Percentiles rank a stretch among this genome's conserved stretches.
phyloP scores from a whole-genome alignment of 2,329 filamentous ascomycete species.

The Hymenoscyphus fraxineus region DNA sequence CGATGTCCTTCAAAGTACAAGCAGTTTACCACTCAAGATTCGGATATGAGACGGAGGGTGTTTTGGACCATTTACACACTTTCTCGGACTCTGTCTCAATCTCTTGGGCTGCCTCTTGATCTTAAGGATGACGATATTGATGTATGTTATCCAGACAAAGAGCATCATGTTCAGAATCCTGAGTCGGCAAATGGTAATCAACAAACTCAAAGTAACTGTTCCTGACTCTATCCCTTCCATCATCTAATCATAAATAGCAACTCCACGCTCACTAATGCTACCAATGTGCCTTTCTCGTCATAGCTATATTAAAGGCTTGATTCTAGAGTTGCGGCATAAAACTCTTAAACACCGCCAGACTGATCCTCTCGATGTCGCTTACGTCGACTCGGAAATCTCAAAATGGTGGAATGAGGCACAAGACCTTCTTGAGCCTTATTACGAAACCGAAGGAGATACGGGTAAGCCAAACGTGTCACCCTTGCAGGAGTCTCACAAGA shows the following conservation, averaged over 20 bases:
- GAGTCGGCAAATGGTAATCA: neutral
- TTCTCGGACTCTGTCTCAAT: slow-evolving; percentile 53
- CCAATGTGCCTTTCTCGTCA: neutral
- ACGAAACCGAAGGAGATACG: neutral
- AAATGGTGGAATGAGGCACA: neutral
- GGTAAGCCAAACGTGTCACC: neutral
- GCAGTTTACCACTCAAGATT: slow-evolving; percentile 39
- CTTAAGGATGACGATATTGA: slow-evolving; percentile 56
- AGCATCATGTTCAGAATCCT: slow-evolving; percentile 39
- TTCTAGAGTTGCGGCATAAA: neutral
- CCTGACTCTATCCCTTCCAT: neutral
- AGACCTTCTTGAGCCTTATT: neutral
- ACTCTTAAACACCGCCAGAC: neutral
- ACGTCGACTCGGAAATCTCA: neutral
- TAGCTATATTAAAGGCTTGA: neutral
- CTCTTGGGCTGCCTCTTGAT: slow-evolving; percentile 51
- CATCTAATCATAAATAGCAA: neutral
- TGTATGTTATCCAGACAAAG: slow-evolving; percentile 51
- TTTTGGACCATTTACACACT: slow-evolving; percentile 56
- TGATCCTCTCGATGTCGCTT: neutral
- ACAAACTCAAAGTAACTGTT: neutral
- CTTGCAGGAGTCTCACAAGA: neutral
- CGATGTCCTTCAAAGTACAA: slow-evolving; percentile 51
- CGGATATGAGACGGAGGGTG: slow-evolving; percentile 29
- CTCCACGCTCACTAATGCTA: neutral